These are phyloP conservation scores for Vinca major DNA, from an alignment of 305 asterid genomes.

Conservation along the genomic window DNA sequence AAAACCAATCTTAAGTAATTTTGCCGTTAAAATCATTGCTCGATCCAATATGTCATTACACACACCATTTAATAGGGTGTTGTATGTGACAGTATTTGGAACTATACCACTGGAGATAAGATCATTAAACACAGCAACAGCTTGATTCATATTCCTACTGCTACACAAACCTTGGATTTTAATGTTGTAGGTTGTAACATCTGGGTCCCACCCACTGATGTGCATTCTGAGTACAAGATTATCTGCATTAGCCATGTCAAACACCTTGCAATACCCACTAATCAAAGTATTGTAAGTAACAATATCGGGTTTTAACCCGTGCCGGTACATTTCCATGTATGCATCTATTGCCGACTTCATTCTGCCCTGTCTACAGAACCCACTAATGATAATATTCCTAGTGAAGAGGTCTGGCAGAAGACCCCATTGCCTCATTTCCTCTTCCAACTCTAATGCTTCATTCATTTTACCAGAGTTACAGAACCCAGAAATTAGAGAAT, in stretches of 20 bases:
- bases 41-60: conserved; percentile 79
- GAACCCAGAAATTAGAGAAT: conserved; percentile 77
- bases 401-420: conserved; percentile 66
- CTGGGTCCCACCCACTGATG: conserved; percentile 67
- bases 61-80: conserved; percentile 61
- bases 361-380: conserved; percentile 73
- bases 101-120: conserved; percentile 67
- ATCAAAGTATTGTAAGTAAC: conserved; percentile 87
- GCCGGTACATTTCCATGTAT: conserved; percentile 48
- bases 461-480: conserved; percentile 50
- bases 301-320: conserved; percentile 61
- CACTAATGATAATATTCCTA: conserved; percentile 68
- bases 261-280: conserved; percentile 68
- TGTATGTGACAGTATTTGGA: conserved; percentile 84
- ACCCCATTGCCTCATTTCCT: conserved; percentile 70
- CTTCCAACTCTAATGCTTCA: conserved; percentile 56
- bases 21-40: conserved; percentile 80
- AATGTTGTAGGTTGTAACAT: conserved; percentile 73
- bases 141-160: conserved; percentile 57
- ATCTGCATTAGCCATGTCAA: conserved; percentile 67
- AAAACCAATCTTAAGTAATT: conserved; percentile 80
- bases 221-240: conserved; percentile 47
- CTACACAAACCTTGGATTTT: conserved; percentile 66
- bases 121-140: conserved; percentile 60
- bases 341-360: conserved; percentile 68